Percentiles rank a stretch among this genome's conserved stretches.
Conservation (phyloP, 768 basidiomycete species). For the Pulveroboletus ravenelii region DNA sequence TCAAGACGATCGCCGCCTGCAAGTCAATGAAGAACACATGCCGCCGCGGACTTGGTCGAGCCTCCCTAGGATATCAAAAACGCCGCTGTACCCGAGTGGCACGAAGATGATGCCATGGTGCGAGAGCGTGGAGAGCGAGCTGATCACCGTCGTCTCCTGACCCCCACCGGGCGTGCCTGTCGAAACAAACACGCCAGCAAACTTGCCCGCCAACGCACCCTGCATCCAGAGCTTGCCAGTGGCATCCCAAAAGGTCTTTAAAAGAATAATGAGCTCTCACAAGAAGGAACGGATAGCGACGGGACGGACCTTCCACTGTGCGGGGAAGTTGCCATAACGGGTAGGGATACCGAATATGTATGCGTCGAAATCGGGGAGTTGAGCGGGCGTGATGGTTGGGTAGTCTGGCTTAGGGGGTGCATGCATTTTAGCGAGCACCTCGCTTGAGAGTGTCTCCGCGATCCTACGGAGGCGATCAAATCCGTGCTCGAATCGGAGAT, state of each 20-base stretch:
- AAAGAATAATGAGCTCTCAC: too few species aligned
- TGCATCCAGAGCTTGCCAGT: conserved; percentile 63
- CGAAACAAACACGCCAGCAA: conserved; percentile 68
- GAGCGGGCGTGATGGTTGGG: conserved; percentile 14
- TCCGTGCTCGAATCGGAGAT: too few species aligned
- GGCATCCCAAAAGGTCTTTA: conserved; percentile 66
- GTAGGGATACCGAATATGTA: conserved; percentile 42
- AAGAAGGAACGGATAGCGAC: not conserved
- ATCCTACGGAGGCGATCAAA: conserved; percentile 42
- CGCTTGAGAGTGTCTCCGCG: conserved; percentile 69
- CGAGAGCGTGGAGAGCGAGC: conserved; percentile 50
- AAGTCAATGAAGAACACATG: conserved; percentile 13
- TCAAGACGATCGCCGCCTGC: too few species aligned
- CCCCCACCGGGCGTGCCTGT: conserved; percentile 71
- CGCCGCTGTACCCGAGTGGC: conserved; percentile 62
- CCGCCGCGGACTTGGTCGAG: conserved; percentile 55
- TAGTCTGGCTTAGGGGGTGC: conserved; percentile 68
- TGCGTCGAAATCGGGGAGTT: conserved; percentile 30
- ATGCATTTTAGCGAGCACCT: conserved; percentile 62
- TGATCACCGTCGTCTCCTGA: conserved; percentile 59
- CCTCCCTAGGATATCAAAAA: conserved; percentile 40
- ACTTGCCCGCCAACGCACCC: conserved; percentile 70
- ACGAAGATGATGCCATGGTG: conserved; percentile 74
- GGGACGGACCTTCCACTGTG: conserved; percentile 55
- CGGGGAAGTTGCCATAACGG: conserved; percentile 45